Percentiles rank a stretch among this genome's conserved stretches.
Conservation (phyloP, 345 rosid species). For the Syzygium aqueum region DNA sequence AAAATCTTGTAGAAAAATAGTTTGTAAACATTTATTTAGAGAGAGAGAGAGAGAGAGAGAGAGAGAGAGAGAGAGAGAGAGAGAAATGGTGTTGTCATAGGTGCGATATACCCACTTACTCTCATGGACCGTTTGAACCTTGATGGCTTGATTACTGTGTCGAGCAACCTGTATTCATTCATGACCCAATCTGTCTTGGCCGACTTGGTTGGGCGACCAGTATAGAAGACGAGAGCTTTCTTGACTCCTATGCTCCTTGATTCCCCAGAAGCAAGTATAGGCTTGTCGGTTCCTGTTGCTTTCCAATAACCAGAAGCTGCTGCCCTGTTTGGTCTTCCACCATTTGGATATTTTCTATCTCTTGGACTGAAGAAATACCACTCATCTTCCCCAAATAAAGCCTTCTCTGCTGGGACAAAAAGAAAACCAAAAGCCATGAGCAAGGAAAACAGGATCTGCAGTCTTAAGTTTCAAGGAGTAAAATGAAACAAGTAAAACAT, state of each 20-base stretch:
- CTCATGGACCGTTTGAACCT: slow-evolving; percentile 38
- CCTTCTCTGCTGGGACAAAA: slow-evolving; percentile 31
- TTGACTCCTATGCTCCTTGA: slow-evolving; percentile 38
- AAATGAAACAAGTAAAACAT: background rate
- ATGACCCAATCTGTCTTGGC: slow-evolving; percentile 45
- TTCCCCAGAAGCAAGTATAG: slow-evolving; percentile 23
- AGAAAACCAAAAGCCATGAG: background rate
- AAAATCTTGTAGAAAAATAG: background rate
- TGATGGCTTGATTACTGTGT: slow-evolving; percentile 10
- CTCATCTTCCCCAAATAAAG: slow-evolving; percentile 61
- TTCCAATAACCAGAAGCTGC: slow-evolving; percentile 45
- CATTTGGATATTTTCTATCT: slow-evolving; percentile 32
- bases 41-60: background rate
- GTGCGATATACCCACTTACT: slow-evolving; percentile 15
- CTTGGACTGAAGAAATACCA: slow-evolving; percentile 66
- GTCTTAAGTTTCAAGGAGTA: background rate
- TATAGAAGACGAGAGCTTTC: slow-evolving; percentile 41
- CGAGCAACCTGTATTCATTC: slow-evolving; percentile 39
- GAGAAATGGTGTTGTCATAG: background rate
- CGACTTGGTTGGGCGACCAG: slow-evolving; percentile 33
- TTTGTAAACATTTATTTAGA: background rate
- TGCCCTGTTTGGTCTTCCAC: slow-evolving; percentile 27
- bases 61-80: background rate
- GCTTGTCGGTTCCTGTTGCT: slow-evolving; percentile 29
- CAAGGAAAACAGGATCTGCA: background rate